Percentiles rank a stretch among this genome's conserved stretches.
phyloP scores from a whole-genome alignment of 345 rosid species.

The Citrus inodora region DNA sequence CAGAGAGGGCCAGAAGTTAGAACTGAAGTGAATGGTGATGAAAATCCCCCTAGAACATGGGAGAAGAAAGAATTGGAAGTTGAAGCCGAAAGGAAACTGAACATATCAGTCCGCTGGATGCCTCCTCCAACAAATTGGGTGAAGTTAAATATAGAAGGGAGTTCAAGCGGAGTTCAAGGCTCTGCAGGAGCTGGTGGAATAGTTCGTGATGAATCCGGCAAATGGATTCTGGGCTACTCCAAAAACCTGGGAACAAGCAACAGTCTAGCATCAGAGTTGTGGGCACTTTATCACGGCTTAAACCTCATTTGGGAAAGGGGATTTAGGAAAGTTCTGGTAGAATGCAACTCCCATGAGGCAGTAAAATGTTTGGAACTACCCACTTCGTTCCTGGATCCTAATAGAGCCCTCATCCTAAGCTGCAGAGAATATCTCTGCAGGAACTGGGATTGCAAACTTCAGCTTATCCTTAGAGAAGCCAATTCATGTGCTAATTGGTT shows the following conservation, averaged over 20 bases:
- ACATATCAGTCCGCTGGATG: constrained; percentile 8
- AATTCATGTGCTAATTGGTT: constrained; percentile 43
- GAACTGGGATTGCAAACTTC: constrained; percentile 43
- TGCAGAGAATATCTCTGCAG: constrained; percentile 37
- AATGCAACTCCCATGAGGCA: constrained; percentile 29
- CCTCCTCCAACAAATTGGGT: constrained; percentile 33
- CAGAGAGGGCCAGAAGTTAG: neutral
- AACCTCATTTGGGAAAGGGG: constrained; percentile 41
- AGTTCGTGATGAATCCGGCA: constrained; percentile 46
- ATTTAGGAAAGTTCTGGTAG: constrained; percentile 36
- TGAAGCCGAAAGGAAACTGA: constrained; percentile 15
- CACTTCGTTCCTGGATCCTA: constrained; percentile 8
- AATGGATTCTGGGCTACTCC: constrained; percentile 53
- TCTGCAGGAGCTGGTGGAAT: constrained; percentile 39
- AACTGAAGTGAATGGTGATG: neutral
- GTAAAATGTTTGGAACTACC: constrained; percentile 25
- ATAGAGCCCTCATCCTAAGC: constrained; percentile 21
- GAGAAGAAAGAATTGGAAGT: neutral
- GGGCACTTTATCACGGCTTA: constrained; percentile 53
- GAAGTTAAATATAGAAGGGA: constrained; percentile 42
- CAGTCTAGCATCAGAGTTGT: constrained; percentile 32
- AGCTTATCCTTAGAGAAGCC: constrained; percentile 22
- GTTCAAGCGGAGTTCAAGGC: constrained; percentile 11
- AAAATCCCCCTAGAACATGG: neutral
- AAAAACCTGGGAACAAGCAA: constrained; percentile 17